These are phyloP conservation scores for Globisporangium camurandrum DNA, from an alignment of 352 stramenopile species.

Conservation along the genomic window DNA sequence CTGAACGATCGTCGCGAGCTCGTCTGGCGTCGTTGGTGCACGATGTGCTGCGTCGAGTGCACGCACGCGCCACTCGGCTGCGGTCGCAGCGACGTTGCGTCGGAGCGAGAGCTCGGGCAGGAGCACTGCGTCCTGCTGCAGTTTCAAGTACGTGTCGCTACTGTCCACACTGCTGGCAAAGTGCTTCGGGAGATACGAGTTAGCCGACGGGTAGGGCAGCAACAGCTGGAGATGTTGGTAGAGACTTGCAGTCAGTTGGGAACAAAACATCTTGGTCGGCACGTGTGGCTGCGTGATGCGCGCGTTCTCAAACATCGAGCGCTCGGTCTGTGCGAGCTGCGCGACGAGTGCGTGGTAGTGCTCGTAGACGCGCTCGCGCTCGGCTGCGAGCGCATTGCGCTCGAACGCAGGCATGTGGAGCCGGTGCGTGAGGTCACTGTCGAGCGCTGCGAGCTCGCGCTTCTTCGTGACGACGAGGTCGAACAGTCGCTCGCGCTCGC, in stretches of 20 bases:
- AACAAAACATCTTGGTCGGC: constrained; percentile 73
- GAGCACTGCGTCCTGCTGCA: constrained; percentile 66
- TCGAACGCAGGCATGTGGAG: constrained; percentile 72
- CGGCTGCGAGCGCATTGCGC: constrained; percentile 51
- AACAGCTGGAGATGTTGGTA: constrained; percentile 78
- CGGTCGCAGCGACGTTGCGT: constrained; percentile 23
- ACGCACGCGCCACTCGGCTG: constrained; percentile 18
- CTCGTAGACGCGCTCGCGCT: constrained; percentile 35
- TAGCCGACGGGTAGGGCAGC: constrained; percentile 73
- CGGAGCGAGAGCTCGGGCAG: constrained; percentile 68
- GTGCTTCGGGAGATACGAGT: constrained; percentile 85
- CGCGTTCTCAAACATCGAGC: constrained; percentile 81
- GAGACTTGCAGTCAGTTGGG: constrained; percentile 64
- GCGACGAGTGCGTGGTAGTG: constrained; percentile 52
- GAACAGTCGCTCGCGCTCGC: constrained; percentile 71
- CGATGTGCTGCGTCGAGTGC: constrained; percentile 25
- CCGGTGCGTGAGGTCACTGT: constrained; percentile 56
- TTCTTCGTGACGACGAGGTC: constrained; percentile 54
- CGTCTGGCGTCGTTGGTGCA: constrained; percentile 18
- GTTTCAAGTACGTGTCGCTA: constrained; percentile 52
- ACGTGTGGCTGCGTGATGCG: constrained; percentile 29
- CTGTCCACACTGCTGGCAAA: constrained; percentile 45
- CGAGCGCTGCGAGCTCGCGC: constrained; percentile 49
- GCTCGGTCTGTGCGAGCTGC: constrained; percentile 51
- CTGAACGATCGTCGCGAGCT: constrained; percentile 47